Conservation (phyloP, 2,329 filamentous ascomycete species). For the Immersiporthe knoxdaviesiana region DNA sequence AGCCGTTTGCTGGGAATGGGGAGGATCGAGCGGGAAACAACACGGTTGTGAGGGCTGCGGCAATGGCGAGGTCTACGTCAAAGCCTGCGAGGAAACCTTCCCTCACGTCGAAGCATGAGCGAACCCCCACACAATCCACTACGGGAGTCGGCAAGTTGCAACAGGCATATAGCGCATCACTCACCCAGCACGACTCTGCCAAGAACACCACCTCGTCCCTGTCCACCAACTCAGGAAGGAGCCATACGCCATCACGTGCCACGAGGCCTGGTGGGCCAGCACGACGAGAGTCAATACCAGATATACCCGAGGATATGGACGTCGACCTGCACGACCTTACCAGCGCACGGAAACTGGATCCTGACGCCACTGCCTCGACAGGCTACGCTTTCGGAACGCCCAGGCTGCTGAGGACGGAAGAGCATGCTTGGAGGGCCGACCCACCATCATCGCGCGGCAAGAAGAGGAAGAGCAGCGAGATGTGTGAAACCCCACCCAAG, state of each 20-base stretch:
- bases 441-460: conserved; percentile 46
- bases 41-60: conserved; percentile 33
- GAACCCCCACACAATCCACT: conserved; percentile 45
- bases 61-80: conserved; percentile 51
- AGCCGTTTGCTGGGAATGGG: conserved; percentile 14
- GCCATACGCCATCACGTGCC: conserved; percentile 27
- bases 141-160: conserved; percentile 36
- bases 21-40: conserved; percentile 11
- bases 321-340: conserved; percentile 45
- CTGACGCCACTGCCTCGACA: conserved; percentile 27
- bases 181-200: conserved; percentile 30
- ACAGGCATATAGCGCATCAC: conserved; percentile 42
- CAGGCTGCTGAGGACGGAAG: conserved; percentile 48
- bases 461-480: conserved; percentile 58
- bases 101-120: conserved; percentile 47
- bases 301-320: conserved; percentile 41
- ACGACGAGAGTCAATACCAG: conserved; percentile 31
- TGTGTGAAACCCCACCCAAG: conserved; percentile 39
- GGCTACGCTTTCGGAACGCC: conserved; percentile 43
- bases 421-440: conserved; percentile 44
- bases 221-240: conserved; percentile 30
- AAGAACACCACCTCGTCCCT: conserved; percentile 21
- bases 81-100: conserved; percentile 50
- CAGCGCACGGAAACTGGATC: conserved; percentile 36
- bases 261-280: conserved; percentile 21